Percentiles rank a stretch among this genome's conserved stretches.
Conservation (phyloP, 1,139 yeast species). For the Candida labiduridarum region DNA sequence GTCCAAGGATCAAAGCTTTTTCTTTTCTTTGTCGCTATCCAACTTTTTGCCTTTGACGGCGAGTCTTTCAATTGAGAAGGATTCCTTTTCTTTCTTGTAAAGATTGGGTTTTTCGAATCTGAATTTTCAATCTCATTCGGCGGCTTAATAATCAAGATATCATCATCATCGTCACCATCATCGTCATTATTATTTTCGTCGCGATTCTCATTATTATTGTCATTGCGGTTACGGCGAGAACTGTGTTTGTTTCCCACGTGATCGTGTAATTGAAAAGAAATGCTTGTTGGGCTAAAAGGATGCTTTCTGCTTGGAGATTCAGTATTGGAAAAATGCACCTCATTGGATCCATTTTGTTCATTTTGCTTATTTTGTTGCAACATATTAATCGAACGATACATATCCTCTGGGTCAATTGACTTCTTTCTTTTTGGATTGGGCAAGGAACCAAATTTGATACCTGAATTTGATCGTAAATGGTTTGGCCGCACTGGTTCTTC, state of each 20-base stretch:
- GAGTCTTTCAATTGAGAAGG: slow-evolving; percentile 17
- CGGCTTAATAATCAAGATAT: slow-evolving; percentile 76
- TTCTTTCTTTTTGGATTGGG: slow-evolving; percentile 44
- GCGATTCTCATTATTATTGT: neutral
- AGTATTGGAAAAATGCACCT: neutral
- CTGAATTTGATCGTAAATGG: slow-evolving; percentile 13
- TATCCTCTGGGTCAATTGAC: slow-evolving; percentile 77
- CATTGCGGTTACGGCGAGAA: slow-evolving; percentile 26
- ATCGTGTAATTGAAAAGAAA: slow-evolving; percentile 1
- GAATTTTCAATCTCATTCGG: slow-evolving; percentile 69
- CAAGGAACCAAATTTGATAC: slow-evolving; percentile 42
- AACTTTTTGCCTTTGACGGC: slow-evolving; percentile 18
- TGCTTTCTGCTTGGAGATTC: neutral
- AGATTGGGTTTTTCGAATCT: slow-evolving; percentile 34
- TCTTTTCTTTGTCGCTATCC: slow-evolving; percentile 8
- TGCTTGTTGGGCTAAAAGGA: slow-evolving; percentile 1
- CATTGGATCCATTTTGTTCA: slow-evolving; percentile 4
- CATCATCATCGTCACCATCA: slow-evolving; percentile 54
- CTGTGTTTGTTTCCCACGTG: slow-evolving; percentile 11
- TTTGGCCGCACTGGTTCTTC: slow-evolving; percentile 6
- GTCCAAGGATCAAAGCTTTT: slow-evolving; percentile 17
- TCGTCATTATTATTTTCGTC: slow-evolving; percentile 15
- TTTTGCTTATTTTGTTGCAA: slow-evolving; percentile 34
- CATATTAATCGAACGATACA: slow-evolving; percentile 81
- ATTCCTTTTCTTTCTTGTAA: slow-evolving; percentile 24